phyloP scores from a whole-genome alignment of 768 basidiomycete species.

The Hericium erinaceus region DNA sequence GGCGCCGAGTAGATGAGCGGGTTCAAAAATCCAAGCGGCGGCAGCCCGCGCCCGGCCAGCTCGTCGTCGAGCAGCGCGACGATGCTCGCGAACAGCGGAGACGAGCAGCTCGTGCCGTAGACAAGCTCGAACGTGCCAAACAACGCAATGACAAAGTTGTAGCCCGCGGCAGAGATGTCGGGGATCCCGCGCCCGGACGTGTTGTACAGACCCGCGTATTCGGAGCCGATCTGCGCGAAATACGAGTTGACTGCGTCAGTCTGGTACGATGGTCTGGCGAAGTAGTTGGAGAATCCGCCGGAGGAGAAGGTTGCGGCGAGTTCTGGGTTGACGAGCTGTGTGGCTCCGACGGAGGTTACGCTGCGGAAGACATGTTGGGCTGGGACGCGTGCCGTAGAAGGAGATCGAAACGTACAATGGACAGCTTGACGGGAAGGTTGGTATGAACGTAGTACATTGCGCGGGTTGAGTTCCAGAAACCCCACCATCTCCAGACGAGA shows the following conservation, averaged over 20 bases:
- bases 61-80: slow-evolving; percentile 28
- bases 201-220: slow-evolving; percentile 23
- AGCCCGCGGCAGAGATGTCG: slow-evolving; percentile 34
- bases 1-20: too few relatives aligned
- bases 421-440: slow-evolving; percentile 17
- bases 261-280: slow-evolving; percentile 28
- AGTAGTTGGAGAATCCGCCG: slow-evolving; percentile 30
- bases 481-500: slow-evolving; percentile 18
- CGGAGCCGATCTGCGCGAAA: slow-evolving; percentile 23
- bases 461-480: slow-evolving; percentile 1
- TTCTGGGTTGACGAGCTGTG: slow-evolving; percentile 20
- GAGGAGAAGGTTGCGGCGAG: slow-evolving; percentile 24
- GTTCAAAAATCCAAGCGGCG: too few relatives aligned
- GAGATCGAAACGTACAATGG: slow-evolving; percentile 9
- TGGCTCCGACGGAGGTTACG: slow-evolving; percentile 28
- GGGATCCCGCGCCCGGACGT: slow-evolving; percentile 36
- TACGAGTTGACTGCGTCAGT: slow-evolving; percentile 26
- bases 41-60: too few relatives aligned
- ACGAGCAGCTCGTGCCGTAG: slow-evolving; percentile 28
- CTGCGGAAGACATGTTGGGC: slow-evolving; percentile 8
- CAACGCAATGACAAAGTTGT: slow-evolving; percentile 21
- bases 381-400: not conserved
- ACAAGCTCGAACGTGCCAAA: slow-evolving; percentile 21
- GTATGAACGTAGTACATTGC: slow-evolving; percentile 9
- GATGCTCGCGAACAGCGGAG: slow-evolving; percentile 26